Evolutionary conservation across 1,139 yeast species (phyloP), one percentile per base, ranked within the genome.

Genomic region (Blastobotrys indianensis): DNA sequence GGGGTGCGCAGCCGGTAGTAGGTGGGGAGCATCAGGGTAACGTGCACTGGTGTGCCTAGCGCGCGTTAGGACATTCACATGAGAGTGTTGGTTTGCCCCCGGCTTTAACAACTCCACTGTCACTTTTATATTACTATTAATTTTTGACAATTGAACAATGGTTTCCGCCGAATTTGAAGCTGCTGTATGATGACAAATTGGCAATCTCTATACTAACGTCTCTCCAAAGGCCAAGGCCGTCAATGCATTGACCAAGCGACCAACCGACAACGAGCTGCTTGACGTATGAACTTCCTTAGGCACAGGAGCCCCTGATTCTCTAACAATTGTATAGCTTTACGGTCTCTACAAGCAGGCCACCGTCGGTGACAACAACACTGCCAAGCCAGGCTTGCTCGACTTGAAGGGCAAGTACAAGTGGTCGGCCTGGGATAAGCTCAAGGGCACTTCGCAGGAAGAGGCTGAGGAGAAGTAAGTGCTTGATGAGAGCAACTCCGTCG

Each of bases 291-390:
- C 30, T 4, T 9, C 11, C 7, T 32, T 39, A 25, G 12, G 5
- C 30, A 11, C 20, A 16, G 9, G 39, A n/a, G 30, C 39, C 43
- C 32, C 17, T 32, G 12, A 15, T 17, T 10, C 37, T 28, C 31
- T 42, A 13, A 36, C 16, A 77, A 58, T 73, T 66, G 73, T 84
- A 62, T 69, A 66, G 68, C 65, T 70, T 61, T 92, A 92, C 73
- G 97, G 94, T 37, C 77, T 92, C 62, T 92, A 77, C 82, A 92
- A 92, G 73, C 98, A 92, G 73, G 95, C 97, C 55, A 90, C 97
- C 41, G 83, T 82, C 50, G 98, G 98, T 56, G 98, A 92, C 77
- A 85, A 85, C 75, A 76, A 74, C 67, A 84, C 94, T 51, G 71
- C 79, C 50, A 84, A 84, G 69, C 82, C 73, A 50, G 94, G 96